These are phyloP conservation scores for Stachybotrys echinatus DNA, from an alignment of 2,329 filamentous ascomycete species.

Conservation along the genomic window DNA sequence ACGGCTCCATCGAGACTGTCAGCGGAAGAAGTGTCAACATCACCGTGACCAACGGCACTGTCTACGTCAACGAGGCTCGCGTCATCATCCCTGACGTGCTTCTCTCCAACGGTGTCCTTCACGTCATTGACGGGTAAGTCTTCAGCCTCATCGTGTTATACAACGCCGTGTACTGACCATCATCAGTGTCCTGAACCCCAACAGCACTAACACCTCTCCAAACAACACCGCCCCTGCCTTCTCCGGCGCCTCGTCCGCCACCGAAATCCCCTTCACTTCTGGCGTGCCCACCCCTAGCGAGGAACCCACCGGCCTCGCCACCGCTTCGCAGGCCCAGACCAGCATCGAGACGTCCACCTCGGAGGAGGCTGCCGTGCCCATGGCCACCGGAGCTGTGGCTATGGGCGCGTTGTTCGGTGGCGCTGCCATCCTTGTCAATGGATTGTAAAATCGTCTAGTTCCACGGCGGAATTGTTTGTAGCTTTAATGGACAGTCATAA, in stretches of 20 bases:
- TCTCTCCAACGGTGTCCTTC: neutral
- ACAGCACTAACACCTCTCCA: neutral
- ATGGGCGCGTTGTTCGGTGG: slow-evolving; percentile 43
- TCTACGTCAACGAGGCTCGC: neutral
- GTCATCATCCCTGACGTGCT: neutral
- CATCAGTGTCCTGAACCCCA: neutral
- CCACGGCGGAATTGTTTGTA: neutral
- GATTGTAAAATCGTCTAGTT: slow-evolving; percentile 28
- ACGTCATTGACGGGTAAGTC: neutral
- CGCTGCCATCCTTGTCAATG: slow-evolving; percentile 33
- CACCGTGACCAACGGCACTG: slow-evolving; percentile 5
- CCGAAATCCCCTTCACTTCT: neutral
- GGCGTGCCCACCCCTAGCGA: neutral
- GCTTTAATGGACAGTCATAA: neutral
- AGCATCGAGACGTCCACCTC: neutral
- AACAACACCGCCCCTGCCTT: neutral
- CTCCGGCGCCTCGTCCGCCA: neutral
- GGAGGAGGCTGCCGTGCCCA: slow-evolving; percentile 21
- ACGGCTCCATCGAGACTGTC: slow-evolving; percentile 10
- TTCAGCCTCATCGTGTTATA: neutral
- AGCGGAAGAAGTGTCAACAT: slow-evolving; percentile 35
- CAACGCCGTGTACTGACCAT: neutral
- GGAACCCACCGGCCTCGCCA: neutral
- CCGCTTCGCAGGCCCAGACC: neutral
- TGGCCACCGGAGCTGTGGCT: slow-evolving; percentile 36